Evolutionary conservation across 495 filamentous ascomycete species (phyloP).

Genomic region (Friedmanniomyces endolithicus): DNA sequence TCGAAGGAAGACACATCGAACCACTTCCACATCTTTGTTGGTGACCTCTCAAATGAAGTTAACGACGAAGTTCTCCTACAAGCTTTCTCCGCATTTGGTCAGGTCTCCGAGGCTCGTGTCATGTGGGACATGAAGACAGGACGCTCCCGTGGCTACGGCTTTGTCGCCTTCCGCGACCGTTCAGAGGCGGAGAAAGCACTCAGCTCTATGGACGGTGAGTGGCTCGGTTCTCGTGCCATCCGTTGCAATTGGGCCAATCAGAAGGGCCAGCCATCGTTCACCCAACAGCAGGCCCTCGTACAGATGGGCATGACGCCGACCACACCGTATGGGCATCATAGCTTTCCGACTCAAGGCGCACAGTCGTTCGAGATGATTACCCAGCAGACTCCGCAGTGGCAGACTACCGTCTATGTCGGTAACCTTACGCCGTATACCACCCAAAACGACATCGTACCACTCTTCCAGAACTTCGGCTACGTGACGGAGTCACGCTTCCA

Average conservation of each 20-base stretch:
- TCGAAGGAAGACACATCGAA: constrained; percentile 97
- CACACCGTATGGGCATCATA: constrained; percentile 90
- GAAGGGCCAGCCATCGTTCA: constrained; percentile 96
- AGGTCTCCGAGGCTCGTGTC: constrained; percentile 94
- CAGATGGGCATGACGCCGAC: constrained; percentile 98
- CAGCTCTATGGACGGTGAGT: constrained; percentile 97
- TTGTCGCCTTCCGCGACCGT: constrained; percentile 94
- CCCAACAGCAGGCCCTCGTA: constrained; percentile 92
- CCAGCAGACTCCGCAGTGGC: constrained; percentile 93
- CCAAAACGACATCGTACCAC: constrained; percentile 83
- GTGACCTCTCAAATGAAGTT: constrained; percentile 96
- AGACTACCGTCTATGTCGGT: constrained; percentile 97
- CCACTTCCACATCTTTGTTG: constrained; percentile 99
- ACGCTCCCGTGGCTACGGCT: constrained; percentile 91
- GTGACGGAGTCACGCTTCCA: constrained; percentile 96
- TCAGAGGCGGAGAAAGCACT: constrained; percentile 90
- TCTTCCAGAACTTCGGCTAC: constrained; percentile 97
- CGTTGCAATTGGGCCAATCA: constrained; percentile 99
- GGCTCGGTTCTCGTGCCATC: constrained; percentile 96
- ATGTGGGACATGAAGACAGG: constrained; percentile 99
- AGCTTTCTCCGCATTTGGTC: constrained; percentile 93
- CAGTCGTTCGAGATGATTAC: constrained; percentile 98
- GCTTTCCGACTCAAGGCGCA: constrained; percentile 92
- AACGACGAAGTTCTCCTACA: constrained; percentile 93
- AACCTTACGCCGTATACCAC: constrained; percentile 97